Conservation (phyloP, 1,284 basidiomycete species). For the Rhizopogon parksii region DNA sequence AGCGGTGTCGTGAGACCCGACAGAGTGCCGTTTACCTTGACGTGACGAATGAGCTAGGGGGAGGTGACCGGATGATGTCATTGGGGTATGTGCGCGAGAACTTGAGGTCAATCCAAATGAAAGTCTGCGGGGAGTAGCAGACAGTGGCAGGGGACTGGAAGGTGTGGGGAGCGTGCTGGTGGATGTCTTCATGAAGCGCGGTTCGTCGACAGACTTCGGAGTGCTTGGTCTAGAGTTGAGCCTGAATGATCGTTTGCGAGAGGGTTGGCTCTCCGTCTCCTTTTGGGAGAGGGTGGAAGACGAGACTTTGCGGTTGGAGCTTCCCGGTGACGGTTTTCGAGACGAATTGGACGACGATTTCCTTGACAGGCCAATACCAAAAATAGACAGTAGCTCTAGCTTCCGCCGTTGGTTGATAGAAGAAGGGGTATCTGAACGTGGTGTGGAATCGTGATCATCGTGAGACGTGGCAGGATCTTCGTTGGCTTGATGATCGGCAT, state of each 20-base stretch:
- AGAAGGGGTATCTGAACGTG: slow-evolving; percentile 27
- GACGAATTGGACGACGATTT: slow-evolving; percentile 30
- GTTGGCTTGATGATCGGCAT: slow-evolving; percentile 23
- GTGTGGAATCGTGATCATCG: slow-evolving; percentile 19
- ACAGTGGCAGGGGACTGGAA: slow-evolving; percentile 24
- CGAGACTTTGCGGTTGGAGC: slow-evolving; percentile 19
- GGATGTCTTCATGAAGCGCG: slow-evolving; percentile 16
- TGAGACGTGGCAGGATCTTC: slow-evolving; percentile 12
- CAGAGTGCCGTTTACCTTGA: slow-evolving; percentile 24
- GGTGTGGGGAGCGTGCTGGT: slow-evolving; percentile 21
- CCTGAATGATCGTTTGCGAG: slow-evolving; percentile 28
- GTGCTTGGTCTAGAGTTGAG: slow-evolving; percentile 27
- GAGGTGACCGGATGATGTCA: slow-evolving; percentile 23
- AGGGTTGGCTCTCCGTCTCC: slow-evolving; percentile 11
- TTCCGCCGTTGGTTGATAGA: slow-evolving; percentile 18
- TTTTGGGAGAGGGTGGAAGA: slow-evolving; percentile 12
- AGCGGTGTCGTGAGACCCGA: slow-evolving; percentile 25
- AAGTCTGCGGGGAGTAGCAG: slow-evolving; percentile 29
- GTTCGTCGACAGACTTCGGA: slow-evolving; percentile 25
- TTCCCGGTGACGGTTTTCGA: slow-evolving; percentile 11
- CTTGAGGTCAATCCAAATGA: slow-evolving; percentile 23
- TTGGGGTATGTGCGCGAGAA: slow-evolving; percentile 26
- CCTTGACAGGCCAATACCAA: slow-evolving; percentile 40
- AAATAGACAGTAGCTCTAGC: slow-evolving; percentile 38
- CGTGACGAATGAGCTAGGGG: slow-evolving; percentile 22